These are phyloP conservation scores for Dendrocalamus sinicus DNA, from an alignment of 176 grass and related monocot species.

Conservation along the genomic window DNA sequence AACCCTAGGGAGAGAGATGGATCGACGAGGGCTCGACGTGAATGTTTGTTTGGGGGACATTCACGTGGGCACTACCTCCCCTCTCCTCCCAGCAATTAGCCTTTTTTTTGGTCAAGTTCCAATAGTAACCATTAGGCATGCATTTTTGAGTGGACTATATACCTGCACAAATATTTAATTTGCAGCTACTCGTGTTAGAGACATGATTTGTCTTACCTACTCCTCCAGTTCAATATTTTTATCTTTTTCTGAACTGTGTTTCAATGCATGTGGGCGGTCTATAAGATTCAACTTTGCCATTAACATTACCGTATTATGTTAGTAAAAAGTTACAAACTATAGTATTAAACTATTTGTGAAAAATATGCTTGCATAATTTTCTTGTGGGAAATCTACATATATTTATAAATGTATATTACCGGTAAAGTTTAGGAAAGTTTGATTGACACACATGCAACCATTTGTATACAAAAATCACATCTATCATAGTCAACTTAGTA, in stretches of 20 bases:
- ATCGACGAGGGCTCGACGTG: constrained; percentile 67
- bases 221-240: background rate
- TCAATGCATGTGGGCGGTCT: too few species aligned
- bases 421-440: too few species aligned
- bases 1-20: constrained; percentile 51
- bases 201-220: background rate
- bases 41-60: constrained; percentile 99
- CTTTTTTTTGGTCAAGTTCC: constrained; percentile 26
- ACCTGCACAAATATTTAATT: background rate
- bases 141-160: background rate
- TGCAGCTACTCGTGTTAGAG: background rate
- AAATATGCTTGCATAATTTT: too few species aligned
- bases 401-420: too few species aligned
- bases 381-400: too few species aligned
- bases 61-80: constrained; percentile 86
- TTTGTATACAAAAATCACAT: too few species aligned
- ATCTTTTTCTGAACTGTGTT: too few species aligned
- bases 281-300: background rate
- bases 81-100: constrained; percentile 22
- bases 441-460: too few species aligned
- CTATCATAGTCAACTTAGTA: too few species aligned
- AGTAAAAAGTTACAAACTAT: background rate
- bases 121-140: background rate
- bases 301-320: background rate
- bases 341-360: too few species aligned